Evolutionary conservation across 352 stramenopile genomes (phyloP).

Genomic region (Phytophthora pinifolia): DNA sequence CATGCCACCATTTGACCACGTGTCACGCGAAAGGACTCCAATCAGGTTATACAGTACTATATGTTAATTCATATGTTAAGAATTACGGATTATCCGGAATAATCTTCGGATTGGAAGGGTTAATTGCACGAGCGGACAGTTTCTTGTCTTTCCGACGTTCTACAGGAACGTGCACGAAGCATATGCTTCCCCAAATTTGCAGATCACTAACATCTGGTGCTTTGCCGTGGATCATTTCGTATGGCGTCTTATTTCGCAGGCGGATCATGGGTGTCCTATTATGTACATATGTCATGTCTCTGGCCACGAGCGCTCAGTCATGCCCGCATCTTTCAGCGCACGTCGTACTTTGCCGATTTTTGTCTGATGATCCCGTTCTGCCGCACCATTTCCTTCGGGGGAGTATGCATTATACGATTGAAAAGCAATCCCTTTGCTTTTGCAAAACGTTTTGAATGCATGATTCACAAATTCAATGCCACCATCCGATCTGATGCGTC

Average conservation of each 20-base stretch:
- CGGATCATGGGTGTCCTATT: slow-evolving; percentile 6
- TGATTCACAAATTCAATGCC: slow-evolving; percentile 19
- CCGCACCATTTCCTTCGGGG: slow-evolving; percentile 17
- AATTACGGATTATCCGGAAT: slow-evolving; percentile 12
- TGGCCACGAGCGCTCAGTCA: slow-evolving; percentile 3
- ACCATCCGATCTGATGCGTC: slow-evolving; percentile 6
- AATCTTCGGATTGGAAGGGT: slow-evolving; percentile 9
- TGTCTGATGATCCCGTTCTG: slow-evolving; percentile 14
- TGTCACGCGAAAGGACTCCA: too few relatives aligned
- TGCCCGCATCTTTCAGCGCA: slow-evolving; percentile 9
- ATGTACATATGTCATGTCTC: slow-evolving; percentile 16
- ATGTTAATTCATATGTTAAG: slow-evolving; percentile 17
- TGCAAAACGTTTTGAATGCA: slow-evolving; percentile 12
- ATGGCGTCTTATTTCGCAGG: slow-evolving; percentile 1
- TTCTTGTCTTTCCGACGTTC: not conserved
- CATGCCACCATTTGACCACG: too few relatives aligned
- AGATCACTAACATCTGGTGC: not conserved
- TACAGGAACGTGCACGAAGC: slow-evolving; percentile 7
- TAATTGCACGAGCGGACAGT: slow-evolving; percentile 5
- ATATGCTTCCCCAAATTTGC: not conserved
- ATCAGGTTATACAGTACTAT: too few relatives aligned
- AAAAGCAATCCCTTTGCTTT: slow-evolving; percentile 6
- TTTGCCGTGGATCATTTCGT: slow-evolving; percentile 1
- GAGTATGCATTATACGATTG: slow-evolving; percentile 9
- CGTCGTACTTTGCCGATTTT: slow-evolving; percentile 5